These are phyloP conservation scores for Anisodus acutangulus DNA, from an alignment of 257 asterid genomes.

Conservation along the genomic window DNA sequence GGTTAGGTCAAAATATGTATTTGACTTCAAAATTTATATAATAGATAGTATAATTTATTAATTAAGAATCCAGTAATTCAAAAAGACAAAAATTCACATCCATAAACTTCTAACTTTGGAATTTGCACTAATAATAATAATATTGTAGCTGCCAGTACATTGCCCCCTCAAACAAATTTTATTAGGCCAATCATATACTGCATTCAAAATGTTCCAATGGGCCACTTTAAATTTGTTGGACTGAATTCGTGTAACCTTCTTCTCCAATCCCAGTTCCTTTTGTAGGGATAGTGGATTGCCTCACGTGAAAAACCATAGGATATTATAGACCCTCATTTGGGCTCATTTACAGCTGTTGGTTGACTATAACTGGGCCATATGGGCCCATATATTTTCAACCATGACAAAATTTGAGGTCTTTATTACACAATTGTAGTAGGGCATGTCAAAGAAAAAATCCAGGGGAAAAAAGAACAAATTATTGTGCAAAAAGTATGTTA, in stretches of 20 bases:
- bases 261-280: background rate
- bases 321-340: background rate
- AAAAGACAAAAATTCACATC: too few relatives aligned
- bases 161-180: background rate
- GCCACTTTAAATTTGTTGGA: constrained; percentile 18
- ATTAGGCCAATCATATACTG: background rate
- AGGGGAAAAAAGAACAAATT: background rate
- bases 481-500: constrained; percentile 14
- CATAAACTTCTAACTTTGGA: too few relatives aligned
- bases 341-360: constrained; percentile 16
- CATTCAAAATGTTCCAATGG: background rate
- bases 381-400: constrained; percentile 9
- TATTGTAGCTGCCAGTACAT: background rate
- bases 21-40: background rate
- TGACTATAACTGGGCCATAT: background rate
- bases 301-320: constrained; percentile 4
- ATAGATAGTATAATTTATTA: background rate
- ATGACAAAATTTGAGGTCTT: constrained; percentile 5
- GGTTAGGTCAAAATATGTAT: background rate
- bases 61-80: background rate
- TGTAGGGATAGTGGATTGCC: background rate
- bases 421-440: constrained; percentile 19
- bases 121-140: too few relatives aligned
- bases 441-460: background rate
- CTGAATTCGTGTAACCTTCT: background rate